These are phyloP conservation scores for Fusarium xyrophilum DNA, from an alignment of 2,329 filamentous ascomycete species.

Conservation along the genomic window DNA sequence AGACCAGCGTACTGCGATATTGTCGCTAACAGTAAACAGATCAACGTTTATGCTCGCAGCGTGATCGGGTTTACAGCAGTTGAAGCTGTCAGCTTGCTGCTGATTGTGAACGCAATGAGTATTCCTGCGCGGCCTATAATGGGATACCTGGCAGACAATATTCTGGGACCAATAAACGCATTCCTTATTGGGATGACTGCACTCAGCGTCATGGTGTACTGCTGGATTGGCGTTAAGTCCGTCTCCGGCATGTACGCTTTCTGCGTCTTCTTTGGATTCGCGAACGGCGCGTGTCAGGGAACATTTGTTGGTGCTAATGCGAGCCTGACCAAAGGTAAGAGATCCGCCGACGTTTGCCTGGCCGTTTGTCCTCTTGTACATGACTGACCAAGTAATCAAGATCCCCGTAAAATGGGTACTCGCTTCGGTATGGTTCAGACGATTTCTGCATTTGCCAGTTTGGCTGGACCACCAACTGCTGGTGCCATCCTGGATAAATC, in stretches of 20 bases:
- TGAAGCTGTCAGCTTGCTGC: conserved; percentile 60
- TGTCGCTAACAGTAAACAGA: conserved; percentile 41
- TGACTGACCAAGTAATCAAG: conserved; percentile 24
- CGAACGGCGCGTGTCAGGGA: conserved; percentile 41
- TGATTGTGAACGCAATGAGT: conserved; percentile 71
- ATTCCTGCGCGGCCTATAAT: conserved; percentile 64
- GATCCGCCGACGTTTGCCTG: not conserved
- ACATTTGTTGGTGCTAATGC: conserved; percentile 49
- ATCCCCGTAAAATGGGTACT: conserved; percentile 52
- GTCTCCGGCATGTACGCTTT: conserved; percentile 43
- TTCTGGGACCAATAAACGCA: conserved; percentile 58
- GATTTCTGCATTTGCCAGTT: conserved; percentile 50
- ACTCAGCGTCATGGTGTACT: conserved; percentile 39
- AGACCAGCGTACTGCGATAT: conserved; percentile 21
- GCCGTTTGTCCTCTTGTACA: not conserved
- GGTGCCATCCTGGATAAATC: conserved; percentile 43
- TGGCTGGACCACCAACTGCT: conserved; percentile 51
- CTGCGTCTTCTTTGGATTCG: conserved; percentile 42
- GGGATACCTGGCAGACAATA: conserved; percentile 64
- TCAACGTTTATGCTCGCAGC: conserved; percentile 51
- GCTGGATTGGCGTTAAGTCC: conserved; percentile 42
- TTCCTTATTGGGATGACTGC: conserved; percentile 44
- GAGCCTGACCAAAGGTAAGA: conserved; percentile 44
- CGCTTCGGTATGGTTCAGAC: conserved; percentile 55
- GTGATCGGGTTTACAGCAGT: conserved; percentile 56